Base-by-base conservation (phyloP, 2,329 filamentous ascomycete genomes). In the Beauveria sp. region DNA sequence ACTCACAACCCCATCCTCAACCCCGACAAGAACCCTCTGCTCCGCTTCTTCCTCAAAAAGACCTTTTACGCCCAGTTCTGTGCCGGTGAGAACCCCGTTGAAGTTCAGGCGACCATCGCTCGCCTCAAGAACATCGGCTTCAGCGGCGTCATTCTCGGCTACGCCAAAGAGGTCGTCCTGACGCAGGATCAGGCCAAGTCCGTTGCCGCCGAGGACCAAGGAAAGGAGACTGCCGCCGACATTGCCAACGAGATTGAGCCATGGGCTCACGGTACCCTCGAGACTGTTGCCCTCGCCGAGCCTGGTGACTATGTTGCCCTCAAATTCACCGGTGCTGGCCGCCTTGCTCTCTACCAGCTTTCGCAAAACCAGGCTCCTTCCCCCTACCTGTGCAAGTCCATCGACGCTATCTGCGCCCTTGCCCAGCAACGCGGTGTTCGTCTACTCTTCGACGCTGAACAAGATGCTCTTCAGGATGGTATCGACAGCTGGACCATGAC, bases 1-100 rank as follows among this genome's bases (percentile, higher is more conserved):
- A 86, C 89, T 28, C 82, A 82, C 55, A 86, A 78, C 61, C 76
- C 83, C 1, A 59, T 92, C 0, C 79, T 94, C 61, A 87, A 88
- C 71, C 86, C 91, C 5, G 91, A 96, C 70, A 79, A 76, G 57
- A 96, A 96, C 70, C 84, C 84, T 0, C 52, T 93, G 1, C 79
- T 96, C 18, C 82, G 85, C 48, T 83, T 79, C 63, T 70, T 92
- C 47, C 78, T 96, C 55, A 91, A 92, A 71, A 84, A 86, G 70
- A 96, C 91, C 0, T 92, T 96, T 68, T 96, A 96, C 72, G 85
- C 86, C 26, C 92, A 97, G 69, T 97, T 96, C 74, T 97, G 92
- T 73, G 91, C 90, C 0, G 92, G 92, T 30, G 89, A 92, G 74
- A 88, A 84, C 54, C 79, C 82, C 0, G 68, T 72, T 1, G 90